Conservation (phyloP, 2,329 filamentous ascomycete species). For the Nemania sp. region DNA sequence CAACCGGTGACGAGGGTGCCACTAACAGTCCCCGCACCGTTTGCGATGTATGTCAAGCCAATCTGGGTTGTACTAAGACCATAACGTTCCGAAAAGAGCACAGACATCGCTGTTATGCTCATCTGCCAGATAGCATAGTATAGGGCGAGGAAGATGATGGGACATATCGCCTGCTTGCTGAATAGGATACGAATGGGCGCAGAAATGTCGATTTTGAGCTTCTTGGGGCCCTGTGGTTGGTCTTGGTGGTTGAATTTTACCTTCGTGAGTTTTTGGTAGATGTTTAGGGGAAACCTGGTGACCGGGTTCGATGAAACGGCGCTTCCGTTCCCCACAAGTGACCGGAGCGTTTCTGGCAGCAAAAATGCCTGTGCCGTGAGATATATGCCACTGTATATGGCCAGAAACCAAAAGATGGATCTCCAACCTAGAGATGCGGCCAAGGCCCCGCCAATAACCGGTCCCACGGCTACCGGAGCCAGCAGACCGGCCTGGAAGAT, state of each 20-base stretch:
- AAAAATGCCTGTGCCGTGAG: constrained; percentile 46
- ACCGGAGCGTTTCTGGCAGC: constrained; percentile 51
- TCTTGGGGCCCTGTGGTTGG: constrained; percentile 23
- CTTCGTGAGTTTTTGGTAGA: constrained; percentile 41
- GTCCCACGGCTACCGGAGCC: constrained; percentile 46
- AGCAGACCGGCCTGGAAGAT: constrained; percentile 45
- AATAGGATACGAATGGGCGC: constrained; percentile 52
- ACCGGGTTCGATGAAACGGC: constrained; percentile 29
- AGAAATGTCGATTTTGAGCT: constrained; percentile 47
- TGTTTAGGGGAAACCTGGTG: constrained; percentile 35
- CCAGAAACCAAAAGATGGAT: constrained; percentile 58
- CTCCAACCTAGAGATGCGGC: constrained; percentile 55
- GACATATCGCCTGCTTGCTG: constrained; percentile 47
- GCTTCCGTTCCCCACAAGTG: constrained; percentile 49
- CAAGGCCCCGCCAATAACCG: constrained; percentile 57
- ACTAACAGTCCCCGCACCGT: constrained; percentile 57
- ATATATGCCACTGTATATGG: constrained; percentile 46
- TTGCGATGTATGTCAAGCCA: constrained; percentile 57
- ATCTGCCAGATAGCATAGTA: constrained; percentile 60
- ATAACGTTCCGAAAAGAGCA: constrained; percentile 50
- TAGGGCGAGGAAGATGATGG: constrained; percentile 52
- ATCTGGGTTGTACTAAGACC: constrained; percentile 48
- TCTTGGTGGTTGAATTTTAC: constrained; percentile 27
- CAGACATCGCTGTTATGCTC: constrained; percentile 57
- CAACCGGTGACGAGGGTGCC: constrained; percentile 56